Conservation (phyloP, 768 basidiomycete genomes). For the Boletus speciosus region DNA sequence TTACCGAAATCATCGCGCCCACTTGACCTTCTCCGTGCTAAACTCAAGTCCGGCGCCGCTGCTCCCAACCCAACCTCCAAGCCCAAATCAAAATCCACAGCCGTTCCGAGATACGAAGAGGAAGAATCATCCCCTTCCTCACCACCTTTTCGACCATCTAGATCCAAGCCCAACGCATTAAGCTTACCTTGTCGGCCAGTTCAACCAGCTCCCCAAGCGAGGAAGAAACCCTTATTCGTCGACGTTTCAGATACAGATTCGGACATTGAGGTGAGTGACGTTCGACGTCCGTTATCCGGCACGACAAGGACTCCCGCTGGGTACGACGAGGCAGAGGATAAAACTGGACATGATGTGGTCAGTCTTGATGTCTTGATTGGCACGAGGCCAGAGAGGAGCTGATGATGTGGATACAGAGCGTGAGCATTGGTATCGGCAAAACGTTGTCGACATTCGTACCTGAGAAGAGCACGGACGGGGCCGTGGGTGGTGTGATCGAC, state of each 20-base stretch:
- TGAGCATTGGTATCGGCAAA: background rate
- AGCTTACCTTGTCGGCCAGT: background rate
- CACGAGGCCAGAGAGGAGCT: background rate
- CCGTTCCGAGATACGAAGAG: constrained; percentile 7
- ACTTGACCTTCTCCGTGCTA: constrained; percentile 25
- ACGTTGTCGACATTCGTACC: background rate
- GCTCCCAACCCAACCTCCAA: background rate
- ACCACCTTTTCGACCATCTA: background rate
- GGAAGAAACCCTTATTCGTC: constrained; percentile 18
- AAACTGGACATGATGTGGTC: constrained; percentile 1
- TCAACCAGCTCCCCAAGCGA: background rate
- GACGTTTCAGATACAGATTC: constrained; percentile 25
- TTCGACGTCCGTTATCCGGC: background rate
- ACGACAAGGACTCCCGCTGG: background rate
- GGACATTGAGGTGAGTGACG: constrained; percentile 17
- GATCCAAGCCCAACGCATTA: background rate
- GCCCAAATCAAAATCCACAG: background rate
- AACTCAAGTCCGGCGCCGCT: background rate
- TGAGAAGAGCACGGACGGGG: background rate
- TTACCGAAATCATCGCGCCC: constrained; percentile 23
- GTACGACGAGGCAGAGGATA: background rate
- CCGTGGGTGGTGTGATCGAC: constrained; percentile 4
- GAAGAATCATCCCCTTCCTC: constrained; percentile 11
- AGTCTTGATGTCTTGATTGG: background rate
- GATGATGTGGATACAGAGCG: constrained; percentile 3